A percentile compares a stretch with the other conserved stretches of the same genome.
Evolutionary conservation across 495 filamentous ascomycete genomes (phyloP).

Genomic region (Letharia lupina): DNA sequence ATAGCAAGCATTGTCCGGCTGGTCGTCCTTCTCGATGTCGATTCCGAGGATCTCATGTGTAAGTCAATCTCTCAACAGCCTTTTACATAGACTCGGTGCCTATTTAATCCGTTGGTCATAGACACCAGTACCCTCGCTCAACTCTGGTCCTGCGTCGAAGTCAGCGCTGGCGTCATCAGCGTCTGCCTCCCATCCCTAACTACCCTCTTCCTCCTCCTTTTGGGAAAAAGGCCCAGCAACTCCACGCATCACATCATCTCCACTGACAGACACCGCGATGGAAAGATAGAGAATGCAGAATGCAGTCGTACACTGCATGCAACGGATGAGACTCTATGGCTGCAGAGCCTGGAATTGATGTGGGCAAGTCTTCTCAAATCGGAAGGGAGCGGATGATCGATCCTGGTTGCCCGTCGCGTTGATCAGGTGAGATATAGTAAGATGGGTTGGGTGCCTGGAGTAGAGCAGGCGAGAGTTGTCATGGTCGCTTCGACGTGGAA

Average conservation of each 20-base stretch:
- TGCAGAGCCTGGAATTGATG: no score
- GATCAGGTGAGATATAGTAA: no score
- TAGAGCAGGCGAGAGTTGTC: no score
- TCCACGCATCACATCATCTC: neutral
- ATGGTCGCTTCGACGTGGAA: no score
- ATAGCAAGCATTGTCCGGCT: neutral
- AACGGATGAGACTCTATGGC: neutral
- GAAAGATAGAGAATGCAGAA: neutral
- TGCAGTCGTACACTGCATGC: neutral
- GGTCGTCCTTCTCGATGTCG: neutral
- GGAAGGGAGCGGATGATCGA: no score
- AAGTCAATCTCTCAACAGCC: neutral
- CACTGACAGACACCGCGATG: neutral
- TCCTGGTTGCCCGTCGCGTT: no score
- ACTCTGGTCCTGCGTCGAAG: constrained; percentile 10
- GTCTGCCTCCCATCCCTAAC: constrained; percentile 9
- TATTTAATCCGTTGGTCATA: neutral
- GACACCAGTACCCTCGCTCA: neutral
- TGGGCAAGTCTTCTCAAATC: no score
- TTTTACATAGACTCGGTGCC: neutral
- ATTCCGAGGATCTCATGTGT: neutral
- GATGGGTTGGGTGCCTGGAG: no score
- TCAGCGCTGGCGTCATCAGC: constrained; percentile 3
- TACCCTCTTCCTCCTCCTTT: neutral
- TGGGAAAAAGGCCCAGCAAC: neutral